phyloP scores from a whole-genome alignment of 768 basidiomycete genomes.

The Coprinellus micaceus region DNA sequence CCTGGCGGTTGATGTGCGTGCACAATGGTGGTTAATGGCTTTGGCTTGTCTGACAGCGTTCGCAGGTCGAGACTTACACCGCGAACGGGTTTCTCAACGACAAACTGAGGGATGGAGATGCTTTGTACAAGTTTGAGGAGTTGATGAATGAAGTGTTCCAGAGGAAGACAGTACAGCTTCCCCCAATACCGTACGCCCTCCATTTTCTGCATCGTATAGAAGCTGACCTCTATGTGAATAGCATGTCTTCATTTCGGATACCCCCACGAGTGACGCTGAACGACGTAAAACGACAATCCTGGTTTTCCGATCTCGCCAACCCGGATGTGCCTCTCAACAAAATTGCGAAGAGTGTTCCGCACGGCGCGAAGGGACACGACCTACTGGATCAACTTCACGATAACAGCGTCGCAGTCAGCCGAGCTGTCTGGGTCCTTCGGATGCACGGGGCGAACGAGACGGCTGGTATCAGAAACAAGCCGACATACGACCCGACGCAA shows the following conservation, averaged over 20 bases:
- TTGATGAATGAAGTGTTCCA: constrained; percentile 75
- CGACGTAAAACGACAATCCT: constrained; percentile 72
- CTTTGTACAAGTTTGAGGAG: constrained; percentile 60
- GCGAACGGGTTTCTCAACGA: constrained; percentile 52
- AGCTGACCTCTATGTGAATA: constrained; percentile 19
- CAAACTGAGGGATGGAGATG: constrained; percentile 42
- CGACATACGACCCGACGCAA: constrained; percentile 75
- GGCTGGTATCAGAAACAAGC: constrained; percentile 75
- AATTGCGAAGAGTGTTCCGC: constrained; percentile 80
- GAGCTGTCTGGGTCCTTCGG: constrained; percentile 85
- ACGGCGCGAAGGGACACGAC: constrained; percentile 82
- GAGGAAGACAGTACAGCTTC: constrained; percentile 53
- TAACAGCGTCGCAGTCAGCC: constrained; percentile 71
- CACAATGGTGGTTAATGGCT: too few species aligned
- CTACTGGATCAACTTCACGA: constrained; percentile 74
- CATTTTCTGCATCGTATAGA: neutral
- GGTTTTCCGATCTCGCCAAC: constrained; percentile 82
- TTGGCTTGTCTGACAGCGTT: constrained; percentile 1
- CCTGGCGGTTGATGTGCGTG: constrained; percentile 55
- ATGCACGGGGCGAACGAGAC: constrained; percentile 88
- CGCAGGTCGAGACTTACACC: constrained; percentile 63
- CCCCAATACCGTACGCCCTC: constrained; percentile 59
- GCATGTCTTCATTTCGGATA: constrained; percentile 69
- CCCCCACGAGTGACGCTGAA: constrained; percentile 81
- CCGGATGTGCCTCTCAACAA: constrained; percentile 77